Conservation (phyloP, 768 basidiomycete genomes). For the Boletus rubescentipes region DNA sequence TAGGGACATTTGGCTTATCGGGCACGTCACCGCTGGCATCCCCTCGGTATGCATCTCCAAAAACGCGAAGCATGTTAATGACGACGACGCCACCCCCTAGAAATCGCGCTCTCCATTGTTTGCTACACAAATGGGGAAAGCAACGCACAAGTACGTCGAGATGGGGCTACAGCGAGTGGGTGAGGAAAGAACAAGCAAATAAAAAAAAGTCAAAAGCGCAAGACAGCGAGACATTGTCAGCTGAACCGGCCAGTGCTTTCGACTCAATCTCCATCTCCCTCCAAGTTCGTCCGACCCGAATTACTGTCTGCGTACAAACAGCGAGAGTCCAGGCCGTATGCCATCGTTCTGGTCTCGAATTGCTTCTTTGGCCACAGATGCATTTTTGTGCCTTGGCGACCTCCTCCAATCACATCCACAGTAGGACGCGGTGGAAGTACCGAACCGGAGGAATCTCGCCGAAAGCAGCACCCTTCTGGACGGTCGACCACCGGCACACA, state of each 20-base stretch:
- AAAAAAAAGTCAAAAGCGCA: not conserved
- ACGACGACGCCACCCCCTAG: not conserved
- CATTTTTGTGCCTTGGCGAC: slow-evolving; percentile 19
- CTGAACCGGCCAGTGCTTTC: not conserved
- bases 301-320: not conserved
- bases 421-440: not conserved
- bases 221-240: not conserved
- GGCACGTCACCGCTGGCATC: not conserved
- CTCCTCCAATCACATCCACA: slow-evolving; percentile 2
- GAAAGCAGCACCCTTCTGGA: not conserved
- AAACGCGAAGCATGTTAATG: not conserved
- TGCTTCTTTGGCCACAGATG: not conserved
- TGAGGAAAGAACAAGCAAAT: not conserved
- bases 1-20: not conserved
- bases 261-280: not conserved
- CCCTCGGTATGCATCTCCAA: not conserved
- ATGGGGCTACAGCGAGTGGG: not conserved
- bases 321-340: not conserved
- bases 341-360: slow-evolving; percentile 2
- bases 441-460: not conserved
- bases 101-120: not conserved
- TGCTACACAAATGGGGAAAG: not conserved
- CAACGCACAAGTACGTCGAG: not conserved
- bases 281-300: not conserved
- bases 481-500: slow-evolving; percentile 1